Conservation (phyloP, 2,329 filamentous ascomycete genomes). For the Sporothrix sp. region DNA sequence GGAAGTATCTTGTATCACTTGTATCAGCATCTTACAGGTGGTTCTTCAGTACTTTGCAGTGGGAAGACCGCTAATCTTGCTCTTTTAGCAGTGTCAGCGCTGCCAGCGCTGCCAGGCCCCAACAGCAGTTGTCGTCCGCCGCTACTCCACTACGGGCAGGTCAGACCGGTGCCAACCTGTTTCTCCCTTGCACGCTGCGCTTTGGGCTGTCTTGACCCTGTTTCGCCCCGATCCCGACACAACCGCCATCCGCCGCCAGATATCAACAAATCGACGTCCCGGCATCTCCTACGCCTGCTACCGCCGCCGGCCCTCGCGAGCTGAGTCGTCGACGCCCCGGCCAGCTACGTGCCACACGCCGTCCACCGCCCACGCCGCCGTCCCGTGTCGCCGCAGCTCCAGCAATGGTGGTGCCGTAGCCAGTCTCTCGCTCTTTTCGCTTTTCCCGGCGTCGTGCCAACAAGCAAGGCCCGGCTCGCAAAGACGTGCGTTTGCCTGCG, state of each 20-base stretch:
- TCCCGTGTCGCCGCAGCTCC: not conserved
- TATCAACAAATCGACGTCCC: not conserved
- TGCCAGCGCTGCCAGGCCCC: too few species aligned
- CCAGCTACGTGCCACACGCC: not conserved
- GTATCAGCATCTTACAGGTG: too few species aligned
- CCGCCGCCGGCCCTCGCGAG: not conserved
- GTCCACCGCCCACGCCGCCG: not conserved
- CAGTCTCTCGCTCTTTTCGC: not conserved
- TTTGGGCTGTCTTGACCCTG: constrained; percentile 3
- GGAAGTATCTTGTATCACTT: too few species aligned
- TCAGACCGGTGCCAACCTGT: too few species aligned
- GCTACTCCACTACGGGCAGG: too few species aligned
- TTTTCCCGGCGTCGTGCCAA: not conserved
- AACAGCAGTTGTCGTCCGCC: too few species aligned
- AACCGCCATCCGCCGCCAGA: not conserved
- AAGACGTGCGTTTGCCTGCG: too few species aligned
- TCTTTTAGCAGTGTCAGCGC: too few species aligned
- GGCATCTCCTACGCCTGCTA: not conserved
- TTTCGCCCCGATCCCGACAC: constrained; percentile 1
- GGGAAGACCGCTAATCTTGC: too few species aligned
- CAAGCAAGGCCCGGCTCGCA: too few species aligned
- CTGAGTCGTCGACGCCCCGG: not conserved
- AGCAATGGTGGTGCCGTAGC: constrained; percentile 8
- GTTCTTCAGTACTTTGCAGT: too few species aligned
- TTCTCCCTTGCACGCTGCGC: not conserved